Evolutionary conservation across 768 basidiomycete genomes (phyloP), one percentile per base, ranked within the genome.

Genomic region (Coprinopsis sp.): DNA sequence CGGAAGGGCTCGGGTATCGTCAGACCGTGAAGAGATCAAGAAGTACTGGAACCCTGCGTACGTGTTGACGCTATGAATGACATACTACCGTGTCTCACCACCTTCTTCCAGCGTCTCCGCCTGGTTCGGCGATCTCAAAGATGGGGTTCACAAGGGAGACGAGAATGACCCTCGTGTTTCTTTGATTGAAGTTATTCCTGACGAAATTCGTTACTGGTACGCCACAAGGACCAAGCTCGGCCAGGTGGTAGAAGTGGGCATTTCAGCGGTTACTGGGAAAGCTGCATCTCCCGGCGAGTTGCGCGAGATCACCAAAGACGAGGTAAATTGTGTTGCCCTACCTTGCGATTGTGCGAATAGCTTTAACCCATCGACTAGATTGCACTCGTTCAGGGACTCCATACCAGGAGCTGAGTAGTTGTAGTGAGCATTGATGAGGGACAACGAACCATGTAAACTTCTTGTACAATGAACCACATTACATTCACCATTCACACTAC

Each of bases 91-190:
- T 21, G 8, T 27, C 24, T 25, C 14, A 34, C 28, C 10, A 13
- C 21, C n/a, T 37, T 37, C 33, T 1, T 7, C 18, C 38, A 88
- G 85, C 2, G 70, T 78, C 25, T 62, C 75, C 7, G 85, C 83
- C 0, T 96, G 90, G 75, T 94, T 94, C 55, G 90, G 88, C 29
- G 85, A 95, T 59, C 70, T 93, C 45, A 82, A 83, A 25, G 91
- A 95, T 53, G 88, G 87, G 14, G 67, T 85, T 5, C 91, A 93
- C 63, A 84, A 80, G 55, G 92, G 91, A n/a, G 79, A 84, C 55
- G 74, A 74, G 24, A 68, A 73, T 37, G 93, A 95, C 53, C 89
- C 91, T 1, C 79, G 92, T 21, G 75, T 96, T 3, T 74, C 82
- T 6, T 62, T 88, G 28, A 88, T 95, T 53, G 79, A 90, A 61